These are phyloP conservation scores for Cynanchum wilfordii DNA, from an alignment of 257 asterid genomes.

Conservation along the genomic window DNA sequence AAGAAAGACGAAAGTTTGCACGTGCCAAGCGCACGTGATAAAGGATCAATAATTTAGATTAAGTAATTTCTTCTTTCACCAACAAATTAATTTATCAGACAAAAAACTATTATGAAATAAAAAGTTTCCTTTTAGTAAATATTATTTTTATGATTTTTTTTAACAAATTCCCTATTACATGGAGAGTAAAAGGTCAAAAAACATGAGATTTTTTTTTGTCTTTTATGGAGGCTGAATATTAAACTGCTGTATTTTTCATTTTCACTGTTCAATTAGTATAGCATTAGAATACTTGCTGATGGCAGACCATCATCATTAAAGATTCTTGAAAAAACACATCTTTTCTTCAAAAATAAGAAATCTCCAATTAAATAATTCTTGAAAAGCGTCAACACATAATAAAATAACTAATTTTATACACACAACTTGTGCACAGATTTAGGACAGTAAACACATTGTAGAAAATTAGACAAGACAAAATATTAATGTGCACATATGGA, in stretches of 20 bases:
- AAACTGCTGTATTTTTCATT: too few species aligned
- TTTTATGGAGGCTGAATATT: too few species aligned
- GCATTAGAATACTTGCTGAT: not conserved
- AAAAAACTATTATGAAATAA: too few species aligned
- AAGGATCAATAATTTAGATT: not conserved
- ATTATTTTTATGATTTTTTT: too few species aligned
- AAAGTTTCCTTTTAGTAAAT: too few species aligned
- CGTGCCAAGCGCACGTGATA: slow-evolving; percentile 2
- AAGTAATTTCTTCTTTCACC: not conserved
- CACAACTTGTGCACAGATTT: not conserved
- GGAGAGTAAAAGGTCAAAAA: too few species aligned
- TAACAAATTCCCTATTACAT: too few species aligned
- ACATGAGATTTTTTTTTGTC: too few species aligned
- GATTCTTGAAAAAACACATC: not conserved
- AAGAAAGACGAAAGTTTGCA: not conserved
- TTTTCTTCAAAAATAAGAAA: not conserved
- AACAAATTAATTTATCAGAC: too few species aligned
- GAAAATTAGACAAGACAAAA: not conserved
- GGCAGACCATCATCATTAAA: not conserved
- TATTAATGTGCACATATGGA: too few species aligned
- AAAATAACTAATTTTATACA: not conserved
- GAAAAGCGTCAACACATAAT: not conserved
- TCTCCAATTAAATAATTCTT: not conserved
- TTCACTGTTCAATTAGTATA: too few species aligned
- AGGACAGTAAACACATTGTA: not conserved